Evolutionary conservation across 169 alveolate species (phyloP), one percentile per base, ranked within the genome.

Genomic region (Eimeria zaria): DNA sequence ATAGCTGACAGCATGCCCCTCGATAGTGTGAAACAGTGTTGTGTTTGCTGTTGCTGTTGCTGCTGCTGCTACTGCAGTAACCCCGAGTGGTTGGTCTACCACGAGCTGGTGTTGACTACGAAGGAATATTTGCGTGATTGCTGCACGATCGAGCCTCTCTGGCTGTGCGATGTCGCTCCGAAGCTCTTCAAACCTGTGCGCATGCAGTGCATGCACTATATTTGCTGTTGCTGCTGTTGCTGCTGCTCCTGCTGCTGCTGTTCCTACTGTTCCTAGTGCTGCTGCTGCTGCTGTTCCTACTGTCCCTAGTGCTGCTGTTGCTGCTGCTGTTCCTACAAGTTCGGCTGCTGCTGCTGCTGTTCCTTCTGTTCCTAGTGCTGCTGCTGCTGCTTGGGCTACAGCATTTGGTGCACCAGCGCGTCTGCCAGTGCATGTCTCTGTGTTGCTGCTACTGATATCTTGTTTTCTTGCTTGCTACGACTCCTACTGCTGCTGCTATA

Each of bases 71-170:
- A 76, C 88, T 95, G 83, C 84, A 98, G 99, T 91, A 97, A 98
- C 64, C 99, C 99, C n/a, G 99, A 99, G 95, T 99, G 99, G 99
- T 99, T 99, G 36, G 99, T 99, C 20, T 99, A 99, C 98, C 99
- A 99, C 95, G 99, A 99, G 96, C 97, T 99, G 64, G 99, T 99
- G 53, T 96, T 99, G 97, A 99, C 99, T 2, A 99, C 99, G 53
- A 99, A 99, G 97, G 99, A 99, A 97, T 99, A 99, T 95, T 99
- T 99, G 99, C 98, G 99, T 87, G 99, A 99, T 96, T 99, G 99
- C 44, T 98, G 99, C 92, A 97, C 99, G 2, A 98, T 99, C 67
- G 99, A 99, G 95, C 99, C 99, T 22, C 98, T 98, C 85, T 99
- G 99, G 99, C 98, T 99, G 51, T 98, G 99, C 80, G 99, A 99